These are phyloP conservation scores for Coemansia sp. DNA, from an alignment of 192 early-diverging fungal genomes.

Conservation along the genomic window DNA sequence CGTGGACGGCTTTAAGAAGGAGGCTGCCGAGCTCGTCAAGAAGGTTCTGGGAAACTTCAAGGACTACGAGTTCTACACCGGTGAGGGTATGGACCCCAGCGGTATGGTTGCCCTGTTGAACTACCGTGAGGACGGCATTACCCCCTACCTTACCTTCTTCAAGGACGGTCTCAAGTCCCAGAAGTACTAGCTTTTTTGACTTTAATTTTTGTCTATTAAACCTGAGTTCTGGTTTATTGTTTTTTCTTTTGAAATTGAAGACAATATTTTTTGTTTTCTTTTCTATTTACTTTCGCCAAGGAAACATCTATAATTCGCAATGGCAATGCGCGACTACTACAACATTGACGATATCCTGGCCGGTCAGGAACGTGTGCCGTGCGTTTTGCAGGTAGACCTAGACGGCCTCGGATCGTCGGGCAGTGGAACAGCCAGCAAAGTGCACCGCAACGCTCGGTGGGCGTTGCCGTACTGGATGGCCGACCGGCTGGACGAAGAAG, in stretches of 20 bases:
- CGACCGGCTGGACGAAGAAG: constrained; percentile 53
- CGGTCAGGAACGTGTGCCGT: constrained; percentile 51
- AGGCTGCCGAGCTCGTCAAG: constrained; percentile 66
- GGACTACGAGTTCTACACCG: constrained; percentile 90
- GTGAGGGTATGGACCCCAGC: constrained; percentile 84
- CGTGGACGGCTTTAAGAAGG: constrained; percentile 63
- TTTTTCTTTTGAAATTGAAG: background rate
- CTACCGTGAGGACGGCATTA: constrained; percentile 92
- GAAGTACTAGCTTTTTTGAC: constrained; percentile 61
- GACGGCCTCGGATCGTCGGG: constrained; percentile 51
- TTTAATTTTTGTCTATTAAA: background rate
- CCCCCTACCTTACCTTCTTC: constrained; percentile 90
- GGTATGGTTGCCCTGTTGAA: constrained; percentile 86
- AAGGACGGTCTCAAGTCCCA: constrained; percentile 76
- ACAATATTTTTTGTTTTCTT: background rate
- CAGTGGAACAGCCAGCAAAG: constrained; percentile 47
- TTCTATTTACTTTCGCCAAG: background rate
- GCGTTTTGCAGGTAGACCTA: constrained; percentile 47
- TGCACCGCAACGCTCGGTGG: constrained; percentile 50
- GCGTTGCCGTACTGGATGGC: constrained; percentile 57
- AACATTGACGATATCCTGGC: constrained; percentile 56
- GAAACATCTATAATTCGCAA: constrained; percentile 10
- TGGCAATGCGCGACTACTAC: constrained; percentile 47
- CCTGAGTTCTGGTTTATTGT: too few species aligned
- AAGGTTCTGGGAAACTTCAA: constrained; percentile 78